Base-by-base conservation (phyloP, 805 yeast genomes). In the Wickerhamomyces bovis region DNA sequence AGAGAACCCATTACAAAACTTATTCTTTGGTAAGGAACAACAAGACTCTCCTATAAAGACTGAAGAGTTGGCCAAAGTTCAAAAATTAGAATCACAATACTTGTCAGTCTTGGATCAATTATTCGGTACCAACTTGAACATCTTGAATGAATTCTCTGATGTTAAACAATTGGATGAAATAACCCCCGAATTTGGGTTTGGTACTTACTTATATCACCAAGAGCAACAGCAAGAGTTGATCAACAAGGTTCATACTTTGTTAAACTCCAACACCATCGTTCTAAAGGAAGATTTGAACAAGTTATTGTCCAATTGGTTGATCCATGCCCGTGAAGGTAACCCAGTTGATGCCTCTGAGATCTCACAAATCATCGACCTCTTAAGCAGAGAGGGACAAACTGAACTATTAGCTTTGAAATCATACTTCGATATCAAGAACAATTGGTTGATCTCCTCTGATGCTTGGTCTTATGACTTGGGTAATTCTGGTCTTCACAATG, bases 401-500 rank as follows among this genome's bases (percentile, higher is more conserved):
- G 64, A 72, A 15, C 61, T 89, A 23, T 65, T 84, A 44, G 64
- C 68, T 4, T 62, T 72, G 39, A 66, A 71, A 47, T 72, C 75
- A 8, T 68, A 64, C 47, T 77, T 86, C 54, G 53, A 58, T 25
- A 63, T 72, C 46, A 71, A 71, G 43, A 71, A 85, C 12, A 72
- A 77, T 44, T 92, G 98, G 98, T 72, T 92, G 49, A 72, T 92
- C 47, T 97, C 97, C 28, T 89, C 97, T 18, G 98, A 92, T 64
- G 80, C 94, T 28, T 92, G 98, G 98, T 78, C 96, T 19, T 89
- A 83, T 62, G 98, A 92, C 68, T 71, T 88, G 56, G 98, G 98
- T 39, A 73, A 85, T 51, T 85, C 96, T 6, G 96, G 97, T 63
- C 83, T 92, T 44, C 97, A 92, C 64, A 83, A 84, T 56, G 83